Percentiles rank a stretch among this genome's conserved stretches.
These are phyloP conservation scores for Elsinoe fawcettii DNA, from an alignment of 2,329 filamentous ascomycete species.

Conservation along the genomic window DNA sequence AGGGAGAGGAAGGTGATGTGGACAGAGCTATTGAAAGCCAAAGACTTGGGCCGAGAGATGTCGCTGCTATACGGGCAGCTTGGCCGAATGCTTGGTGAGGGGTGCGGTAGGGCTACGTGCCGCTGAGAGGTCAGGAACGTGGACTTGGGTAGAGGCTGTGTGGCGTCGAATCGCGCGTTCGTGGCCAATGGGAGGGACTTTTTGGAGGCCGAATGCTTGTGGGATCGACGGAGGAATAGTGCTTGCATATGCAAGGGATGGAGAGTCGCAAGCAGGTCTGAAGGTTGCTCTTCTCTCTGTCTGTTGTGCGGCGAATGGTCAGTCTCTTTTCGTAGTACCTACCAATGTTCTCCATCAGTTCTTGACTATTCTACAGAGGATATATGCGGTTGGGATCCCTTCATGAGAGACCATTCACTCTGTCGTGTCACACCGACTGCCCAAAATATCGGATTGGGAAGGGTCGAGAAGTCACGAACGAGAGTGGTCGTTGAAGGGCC, in stretches of 20 bases:
- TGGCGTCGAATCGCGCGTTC: neutral
- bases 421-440: neutral
- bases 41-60: neutral
- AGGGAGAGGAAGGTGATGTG: neutral
- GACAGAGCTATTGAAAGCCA: constrained; percentile 17
- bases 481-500: constrained; percentile 3
- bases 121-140: constrained; percentile 14
- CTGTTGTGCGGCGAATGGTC: neutral
- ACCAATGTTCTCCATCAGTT: neutral
- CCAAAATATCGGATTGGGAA: neutral
- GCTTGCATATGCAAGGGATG: constrained; percentile 9
- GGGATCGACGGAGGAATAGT: neutral
- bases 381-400: neutral
- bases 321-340: neutral
- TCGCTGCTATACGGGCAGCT: constrained; percentile 7
- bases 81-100: constrained; percentile 17
- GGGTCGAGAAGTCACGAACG: neutral
- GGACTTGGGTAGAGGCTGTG: constrained; percentile 8
- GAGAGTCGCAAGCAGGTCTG: neutral
- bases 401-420: neutral
- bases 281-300: neutral
- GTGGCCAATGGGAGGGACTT: neutral
- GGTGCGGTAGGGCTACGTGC: constrained; percentile 15
- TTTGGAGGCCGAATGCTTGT: neutral
- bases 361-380: neutral